Percentiles rank a stretch among this genome's conserved stretches.
Evolutionary conservation across 176 grass and related monocot genomes (phyloP).

Genomic region (Oryza coarctata): DNA sequence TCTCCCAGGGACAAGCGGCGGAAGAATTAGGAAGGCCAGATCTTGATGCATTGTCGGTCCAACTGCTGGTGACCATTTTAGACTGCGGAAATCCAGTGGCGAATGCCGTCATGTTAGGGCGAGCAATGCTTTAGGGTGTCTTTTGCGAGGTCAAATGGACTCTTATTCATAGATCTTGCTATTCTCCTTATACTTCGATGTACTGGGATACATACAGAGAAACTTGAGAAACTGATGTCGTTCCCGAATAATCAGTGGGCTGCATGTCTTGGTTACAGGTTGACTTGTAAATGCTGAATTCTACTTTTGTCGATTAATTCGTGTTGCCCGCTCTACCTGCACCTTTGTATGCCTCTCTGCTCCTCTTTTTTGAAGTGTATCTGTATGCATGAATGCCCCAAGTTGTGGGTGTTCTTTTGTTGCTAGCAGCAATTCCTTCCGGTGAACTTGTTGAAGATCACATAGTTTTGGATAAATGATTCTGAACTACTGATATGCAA

Average conservation of each 20-base stretch:
- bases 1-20: constrained; percentile 62
- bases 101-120: constrained; percentile 10
- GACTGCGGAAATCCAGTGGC: constrained; percentile 44
- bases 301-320: constrained; percentile 39
- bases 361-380: neutral
- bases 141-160: constrained; percentile 27
- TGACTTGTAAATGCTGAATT: constrained; percentile 53
- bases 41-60: constrained; percentile 1
- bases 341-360: neutral
- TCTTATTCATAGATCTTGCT: constrained; percentile 17
- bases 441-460: neutral
- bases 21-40: constrained; percentile 46
- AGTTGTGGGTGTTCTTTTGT: neutral
- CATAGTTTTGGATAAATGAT: neutral
- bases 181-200: constrained; percentile 40
- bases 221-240: constrained; percentile 18
- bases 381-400: neutral
- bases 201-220: constrained; percentile 37
- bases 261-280: constrained; percentile 29
- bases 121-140: neutral
- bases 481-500: neutral
- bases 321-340: neutral
- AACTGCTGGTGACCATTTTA: constrained; percentile 53
- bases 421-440: neutral
- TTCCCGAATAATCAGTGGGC: constrained; percentile 10